Evolutionary conservation across 345 rosid genomes (phyloP), one percentile per base, ranked within the genome.

Genomic region (Rhizophora mangle): DNA sequence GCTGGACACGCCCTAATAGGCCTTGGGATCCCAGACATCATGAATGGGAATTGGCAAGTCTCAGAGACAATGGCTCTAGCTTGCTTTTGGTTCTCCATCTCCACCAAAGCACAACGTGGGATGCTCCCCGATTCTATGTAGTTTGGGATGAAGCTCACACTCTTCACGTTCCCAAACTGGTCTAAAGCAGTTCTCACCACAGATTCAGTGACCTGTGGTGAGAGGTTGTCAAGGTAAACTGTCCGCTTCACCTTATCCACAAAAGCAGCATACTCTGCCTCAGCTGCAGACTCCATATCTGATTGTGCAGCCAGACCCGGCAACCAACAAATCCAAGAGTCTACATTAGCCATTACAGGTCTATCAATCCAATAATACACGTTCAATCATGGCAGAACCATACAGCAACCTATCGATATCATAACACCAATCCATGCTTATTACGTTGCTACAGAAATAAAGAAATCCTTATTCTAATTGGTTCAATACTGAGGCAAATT

Each of bases 1-100:
- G 97, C 91, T 74, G 80, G 73, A 22, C 62, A 60, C 47, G 96
- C 99, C 65, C 88, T 87, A 22, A 85, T 96, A 59, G 96, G 93
- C 81, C 96, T 87, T 0, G 97, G 99, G 87, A 86, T 91, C 71
- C 99, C 97, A 63, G 69, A 73, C 26, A 89, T 79, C 97, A 91
- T 91, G 70, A 91, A 86, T 9, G 97, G 98, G 26, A 68, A 79
- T 49, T 84, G 74, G 0, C 71, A n/a, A 0, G 88, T 26, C 29
- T 63, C 68, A 0, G 74, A 24, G 54, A 85, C 63, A 4, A 88
- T 79, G 1, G 49, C 79, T 43, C 70, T 68, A 0, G 92, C 96
- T 71, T 71, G 76, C 47, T 83, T 68, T 2, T 52, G 36, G 0
- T 68, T 64, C 54, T 80, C 81, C 91, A 91, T 84, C 84, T 89